phyloP scores from a whole-genome alignment of 2,329 filamentous ascomycete species.

The Coleophoma cylindrospora region DNA sequence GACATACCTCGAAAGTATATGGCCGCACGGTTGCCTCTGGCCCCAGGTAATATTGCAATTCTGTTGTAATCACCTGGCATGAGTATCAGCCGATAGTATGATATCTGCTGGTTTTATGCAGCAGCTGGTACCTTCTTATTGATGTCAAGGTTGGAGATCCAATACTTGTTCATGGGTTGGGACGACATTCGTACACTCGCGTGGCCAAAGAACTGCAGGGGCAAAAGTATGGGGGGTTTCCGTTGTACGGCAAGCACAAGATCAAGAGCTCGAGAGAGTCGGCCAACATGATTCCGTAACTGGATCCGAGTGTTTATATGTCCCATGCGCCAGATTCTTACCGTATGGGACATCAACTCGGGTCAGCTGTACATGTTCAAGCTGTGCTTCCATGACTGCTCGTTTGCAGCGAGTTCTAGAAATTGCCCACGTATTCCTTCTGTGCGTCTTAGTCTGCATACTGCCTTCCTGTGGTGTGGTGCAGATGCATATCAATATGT shows the following conservation, averaged over 20 bases:
- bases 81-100: background rate
- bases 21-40: constrained; percentile 33
- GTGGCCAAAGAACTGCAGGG: background rate
- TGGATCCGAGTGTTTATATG: background rate
- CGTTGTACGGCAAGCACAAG: background rate
- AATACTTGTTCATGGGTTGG: constrained; percentile 48
- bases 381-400: background rate
- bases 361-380: background rate
- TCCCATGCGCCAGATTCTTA: background rate
- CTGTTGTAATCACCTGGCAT: constrained; percentile 43
- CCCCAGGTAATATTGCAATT: constrained; percentile 53
- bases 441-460: background rate
- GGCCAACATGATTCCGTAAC: background rate
- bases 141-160: constrained; percentile 55
- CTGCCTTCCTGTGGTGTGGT: background rate
- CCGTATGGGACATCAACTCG: background rate
- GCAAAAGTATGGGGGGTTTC: background rate
- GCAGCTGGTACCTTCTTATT: constrained; percentile 40
- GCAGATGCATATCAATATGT: background rate
- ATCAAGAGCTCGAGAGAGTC: background rate
- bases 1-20: constrained; percentile 5
- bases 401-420: background rate
- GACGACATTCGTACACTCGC: constrained; percentile 18
- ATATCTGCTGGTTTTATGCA: background rate
- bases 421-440: background rate